Percentiles rank a stretch among this genome's conserved stretches.
Evolutionary conservation across 2,329 filamentous ascomycete genomes (phyloP).

Genomic region (Hypoxylon sp.): DNA sequence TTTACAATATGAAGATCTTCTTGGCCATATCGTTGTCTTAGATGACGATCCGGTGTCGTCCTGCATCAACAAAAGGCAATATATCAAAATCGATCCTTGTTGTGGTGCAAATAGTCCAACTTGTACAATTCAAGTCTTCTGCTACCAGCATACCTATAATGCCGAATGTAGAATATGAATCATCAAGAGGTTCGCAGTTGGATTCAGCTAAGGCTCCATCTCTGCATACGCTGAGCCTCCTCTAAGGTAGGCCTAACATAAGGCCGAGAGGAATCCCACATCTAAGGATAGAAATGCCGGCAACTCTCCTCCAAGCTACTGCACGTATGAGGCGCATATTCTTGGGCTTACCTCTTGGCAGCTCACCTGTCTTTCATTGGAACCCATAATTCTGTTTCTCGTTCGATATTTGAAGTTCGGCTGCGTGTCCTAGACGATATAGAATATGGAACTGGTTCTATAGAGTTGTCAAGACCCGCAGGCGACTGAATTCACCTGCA

Average conservation of each 20-base stretch:
- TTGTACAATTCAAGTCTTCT: not conserved
- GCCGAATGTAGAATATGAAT: not conserved
- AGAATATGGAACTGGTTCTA: constrained; percentile 21
- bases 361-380: not conserved
- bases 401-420: not conserved
- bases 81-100: too few relatives aligned
- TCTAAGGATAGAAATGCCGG: constrained; percentile 15
- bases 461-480: not conserved
- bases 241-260: not conserved
- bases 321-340: not conserved
- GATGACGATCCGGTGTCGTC: not conserved
- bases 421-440: constrained; percentile 36
- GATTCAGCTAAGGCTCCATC: constrained; percentile 3
- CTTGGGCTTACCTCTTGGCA: not conserved
- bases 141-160: not conserved
- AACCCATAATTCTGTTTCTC: constrained; percentile 1
- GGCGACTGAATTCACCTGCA: constrained; percentile 21
- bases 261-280: not conserved
- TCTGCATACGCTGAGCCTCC: constrained; percentile 6
- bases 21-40: not conserved
- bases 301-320: not conserved
- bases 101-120: not conserved
- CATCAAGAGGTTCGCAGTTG: not conserved
- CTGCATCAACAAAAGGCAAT: not conserved
- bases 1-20: not conserved